phyloP scores from a whole-genome alignment of 192 early-diverging fungal species.

The Funneliformis geosporum region DNA sequence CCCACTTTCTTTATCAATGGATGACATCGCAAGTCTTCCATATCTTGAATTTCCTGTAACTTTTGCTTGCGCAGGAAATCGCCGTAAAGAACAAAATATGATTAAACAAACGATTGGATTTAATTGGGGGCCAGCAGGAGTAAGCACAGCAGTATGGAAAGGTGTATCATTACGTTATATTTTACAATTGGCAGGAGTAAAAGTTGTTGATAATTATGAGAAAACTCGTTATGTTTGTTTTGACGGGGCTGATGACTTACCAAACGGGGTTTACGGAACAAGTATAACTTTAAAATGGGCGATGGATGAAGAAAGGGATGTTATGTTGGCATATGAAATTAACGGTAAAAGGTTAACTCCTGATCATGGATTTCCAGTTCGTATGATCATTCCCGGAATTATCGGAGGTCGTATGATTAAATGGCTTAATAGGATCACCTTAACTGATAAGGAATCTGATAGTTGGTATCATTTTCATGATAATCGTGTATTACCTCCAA shows the following conservation, averaged over 20 bases:
- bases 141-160: slow-evolving; percentile 61
- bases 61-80: slow-evolving; percentile 66
- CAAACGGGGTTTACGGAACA: slow-evolving; percentile 76
- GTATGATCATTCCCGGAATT: slow-evolving; percentile 84
- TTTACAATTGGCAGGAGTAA: slow-evolving; percentile 42
- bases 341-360: slow-evolving; percentile 71
- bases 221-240: slow-evolving; percentile 51
- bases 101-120: slow-evolving; percentile 63
- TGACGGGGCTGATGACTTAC: slow-evolving; percentile 59
- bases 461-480: slow-evolving; percentile 79
- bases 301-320: slow-evolving; percentile 68
- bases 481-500: slow-evolving; percentile 83
- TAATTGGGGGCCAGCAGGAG: slow-evolving; percentile 59
- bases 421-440: slow-evolving; percentile 67
- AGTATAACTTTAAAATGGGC: slow-evolving; percentile 64
- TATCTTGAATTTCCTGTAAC: slow-evolving; percentile 55
- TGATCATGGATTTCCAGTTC: slow-evolving; percentile 87
- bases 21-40: slow-evolving; percentile 48
- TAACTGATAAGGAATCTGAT: slow-evolving; percentile 58
- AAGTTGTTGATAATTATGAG: slow-evolving; percentile 28
- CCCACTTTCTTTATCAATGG: slow-evolving; percentile 53
- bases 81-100: slow-evolving; percentile 72
- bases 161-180: slow-evolving; percentile 59
- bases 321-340: slow-evolving; percentile 79
- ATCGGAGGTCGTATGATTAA: slow-evolving; percentile 91